Evolutionary conservation across 2,329 filamentous ascomycete genomes (phyloP), one percentile per base, ranked within the genome.

Genomic region (Mycosphaerella sp.): DNA sequence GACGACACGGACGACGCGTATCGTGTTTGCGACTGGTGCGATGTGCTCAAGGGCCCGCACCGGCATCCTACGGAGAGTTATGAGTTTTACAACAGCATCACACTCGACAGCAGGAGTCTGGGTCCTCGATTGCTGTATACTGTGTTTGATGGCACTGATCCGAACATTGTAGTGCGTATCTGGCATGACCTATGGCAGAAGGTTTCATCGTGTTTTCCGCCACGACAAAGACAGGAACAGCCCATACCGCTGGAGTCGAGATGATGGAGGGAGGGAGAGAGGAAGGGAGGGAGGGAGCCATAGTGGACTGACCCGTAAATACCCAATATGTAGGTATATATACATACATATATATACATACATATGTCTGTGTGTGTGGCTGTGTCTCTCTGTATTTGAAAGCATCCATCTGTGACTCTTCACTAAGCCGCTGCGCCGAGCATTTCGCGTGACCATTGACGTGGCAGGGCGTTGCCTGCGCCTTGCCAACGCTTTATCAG

Each of bases 51-150:
- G 5, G 39, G 23, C 12, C 29, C 36, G 14, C 51, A 53, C 43
- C 51, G 51, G 3, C 51, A 53, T 47, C 51, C 51, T 3, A 45
- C 42, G 10, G 51, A 53, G 21, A 53, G 51, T n/a, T 53, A 53
- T 12, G 23, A 43, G 14, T 43, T 45, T 7, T 53, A 48, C 44
- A 53, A 53, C 40, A 43, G 38, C 8, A 44, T 53, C 39, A 42
- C 17, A 5, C n/a, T 53, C 36, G 39, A 48, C 9, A 41, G 34
- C 34, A 36, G 38, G n/a, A 46, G 34, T 38, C 36, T 52, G n/a
- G 41, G 42, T 12, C 23, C 42, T n/a, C 32, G 49, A 40, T 14
- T 52, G 6, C 31, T 46, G 17, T 40, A 52, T 17, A 40, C 14
- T 11, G 10, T 52, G 10, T 52, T 52, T 17, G 49, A 52, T 42